Conservation (phyloP, 108 stramenopile genomes). For the Cyclostephanos invisitatus region DNA sequence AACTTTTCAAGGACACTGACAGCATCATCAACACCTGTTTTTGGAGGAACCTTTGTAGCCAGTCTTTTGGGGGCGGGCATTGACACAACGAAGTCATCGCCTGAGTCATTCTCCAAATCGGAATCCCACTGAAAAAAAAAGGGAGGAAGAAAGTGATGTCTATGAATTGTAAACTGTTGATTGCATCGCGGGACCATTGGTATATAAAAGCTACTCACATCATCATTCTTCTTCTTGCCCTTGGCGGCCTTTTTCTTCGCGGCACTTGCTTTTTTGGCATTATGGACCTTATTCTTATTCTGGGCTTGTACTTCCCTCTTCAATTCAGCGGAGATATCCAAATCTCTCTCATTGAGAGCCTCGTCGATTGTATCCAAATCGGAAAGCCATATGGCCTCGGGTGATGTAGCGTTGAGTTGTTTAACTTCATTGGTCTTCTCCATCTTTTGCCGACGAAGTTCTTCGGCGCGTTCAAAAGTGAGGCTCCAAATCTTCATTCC, state of each 20-base stretch:
- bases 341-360: slow-evolving; percentile 84
- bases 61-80: slow-evolving; percentile 12
- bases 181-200: neutral
- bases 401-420: slow-evolving; percentile 76
- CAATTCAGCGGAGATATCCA: slow-evolving; percentile 48
- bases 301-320: slow-evolving; percentile 67
- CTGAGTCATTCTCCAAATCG: slow-evolving; percentile 57
- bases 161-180: neutral
- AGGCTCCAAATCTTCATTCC: slow-evolving; percentile 98
- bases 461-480: slow-evolving; percentile 94
- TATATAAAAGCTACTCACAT: slow-evolving; percentile 6
- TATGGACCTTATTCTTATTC: slow-evolving; percentile 52
- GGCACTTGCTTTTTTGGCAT: slow-evolving; percentile 38
- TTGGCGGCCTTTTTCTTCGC: slow-evolving; percentile 33
- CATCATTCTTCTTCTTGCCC: slow-evolving; percentile 60
- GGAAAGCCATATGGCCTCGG: slow-evolving; percentile 86
- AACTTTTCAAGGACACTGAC: slow-evolving; percentile 26
- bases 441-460: slow-evolving; percentile 82
- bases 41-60: slow-evolving; percentile 19
- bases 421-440: slow-evolving; percentile 84
- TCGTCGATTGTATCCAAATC: slow-evolving; percentile 95
- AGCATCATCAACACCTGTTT: slow-evolving; percentile 34
- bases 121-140: slow-evolving; percentile 48
- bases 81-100: slow-evolving; percentile 48
- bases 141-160: neutral